Evolutionary conservation across 1,139 yeast species (phyloP).

Genomic region (Starmera stellimalicola): DNA sequence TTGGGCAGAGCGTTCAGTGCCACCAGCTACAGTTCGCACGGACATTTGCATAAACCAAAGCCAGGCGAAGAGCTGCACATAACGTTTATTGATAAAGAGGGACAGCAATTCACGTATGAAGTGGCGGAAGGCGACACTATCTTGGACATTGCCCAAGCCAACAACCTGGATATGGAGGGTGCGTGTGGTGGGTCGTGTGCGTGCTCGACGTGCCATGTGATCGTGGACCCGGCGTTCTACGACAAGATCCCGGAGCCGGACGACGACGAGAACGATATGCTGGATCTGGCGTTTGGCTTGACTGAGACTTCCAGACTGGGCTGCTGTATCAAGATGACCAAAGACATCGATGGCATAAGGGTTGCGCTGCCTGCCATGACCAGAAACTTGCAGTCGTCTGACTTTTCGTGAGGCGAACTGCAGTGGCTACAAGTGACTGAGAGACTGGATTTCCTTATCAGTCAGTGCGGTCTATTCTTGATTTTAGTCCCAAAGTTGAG

Average conservation of each 20-base stretch:
- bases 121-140: conserved; percentile 90
- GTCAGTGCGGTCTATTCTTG: too few species aligned
- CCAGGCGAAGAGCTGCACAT: conserved; percentile 85
- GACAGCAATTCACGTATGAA: conserved; percentile 69
- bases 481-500: too few species aligned
- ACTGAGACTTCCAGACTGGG: conserved; percentile 96
- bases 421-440: conserved; percentile 1
- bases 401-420: conserved; percentile 47
- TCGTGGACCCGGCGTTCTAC: conserved; percentile 89
- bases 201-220: conserved; percentile 94
- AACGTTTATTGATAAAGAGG: conserved; percentile 89
- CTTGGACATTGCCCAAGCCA: conserved; percentile 89
- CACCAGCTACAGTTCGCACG: conserved; percentile 38
- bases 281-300: conserved; percentile 92
- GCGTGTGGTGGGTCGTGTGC: conserved; percentile 99
- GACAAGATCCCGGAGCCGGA: conserved; percentile 91
- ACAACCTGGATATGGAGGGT: conserved; percentile 93
- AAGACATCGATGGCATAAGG: conserved; percentile 84
- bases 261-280: conserved; percentile 97
- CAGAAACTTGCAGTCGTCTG: conserved; percentile 74
- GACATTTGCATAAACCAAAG: conserved; percentile 81
- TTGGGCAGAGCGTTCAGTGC: conserved; percentile 17
- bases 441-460: too few species aligned
- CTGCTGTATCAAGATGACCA: conserved; percentile 84
- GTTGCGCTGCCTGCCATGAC: conserved; percentile 99